Percentiles rank a stretch among this genome's conserved stretches.
Evolutionary conservation across 1,284 basidiomycete genomes (phyloP).

Genomic region (Rhodotorula sp.): DNA sequence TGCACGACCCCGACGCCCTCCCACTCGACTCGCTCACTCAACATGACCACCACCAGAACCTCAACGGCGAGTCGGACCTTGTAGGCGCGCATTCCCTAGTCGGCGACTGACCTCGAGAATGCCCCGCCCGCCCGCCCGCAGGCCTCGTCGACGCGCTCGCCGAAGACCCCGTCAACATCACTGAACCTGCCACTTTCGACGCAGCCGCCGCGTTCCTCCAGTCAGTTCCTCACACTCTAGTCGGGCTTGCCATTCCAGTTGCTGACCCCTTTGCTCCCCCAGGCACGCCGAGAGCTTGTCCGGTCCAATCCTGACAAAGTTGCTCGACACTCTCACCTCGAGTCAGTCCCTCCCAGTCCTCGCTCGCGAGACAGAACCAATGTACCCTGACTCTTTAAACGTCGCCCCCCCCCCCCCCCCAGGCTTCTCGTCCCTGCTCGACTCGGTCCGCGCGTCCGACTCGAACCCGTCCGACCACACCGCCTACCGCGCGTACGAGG

Average conservation of each 20-base stretch:
- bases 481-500: slow-evolving; percentile 65
- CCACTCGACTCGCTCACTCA: slow-evolving; percentile 19
- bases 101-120: too few relatives aligned
- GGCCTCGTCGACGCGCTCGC: slow-evolving; percentile 74
- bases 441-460: slow-evolving; percentile 65
- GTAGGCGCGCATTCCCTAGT: too few relatives aligned
- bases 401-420: not conserved
- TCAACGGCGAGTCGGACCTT: slow-evolving; percentile 25
- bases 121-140: slow-evolving; percentile 45
- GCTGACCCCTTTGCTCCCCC: not conserved
- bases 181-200: slow-evolving; percentile 68
- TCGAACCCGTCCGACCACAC: slow-evolving; percentile 64
- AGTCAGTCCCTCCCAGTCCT: slow-evolving; percentile 13
- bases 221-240: not conserved
- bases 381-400: not conserved
- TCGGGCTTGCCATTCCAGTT: not conserved
- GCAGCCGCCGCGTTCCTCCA: not conserved
- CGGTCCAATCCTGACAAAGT: slow-evolving; percentile 66
- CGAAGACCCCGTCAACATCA: slow-evolving; percentile 66
- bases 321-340: slow-evolving; percentile 67
- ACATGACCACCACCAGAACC: not conserved
- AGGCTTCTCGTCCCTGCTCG: slow-evolving; percentile 67
- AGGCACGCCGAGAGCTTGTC: slow-evolving; percentile 61
- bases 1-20: not conserved
- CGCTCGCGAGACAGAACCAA: not conserved